These are phyloP conservation scores for Cocos nucifera DNA, from an alignment of 176 grass and related monocot genomes.

Conservation along the genomic window DNA sequence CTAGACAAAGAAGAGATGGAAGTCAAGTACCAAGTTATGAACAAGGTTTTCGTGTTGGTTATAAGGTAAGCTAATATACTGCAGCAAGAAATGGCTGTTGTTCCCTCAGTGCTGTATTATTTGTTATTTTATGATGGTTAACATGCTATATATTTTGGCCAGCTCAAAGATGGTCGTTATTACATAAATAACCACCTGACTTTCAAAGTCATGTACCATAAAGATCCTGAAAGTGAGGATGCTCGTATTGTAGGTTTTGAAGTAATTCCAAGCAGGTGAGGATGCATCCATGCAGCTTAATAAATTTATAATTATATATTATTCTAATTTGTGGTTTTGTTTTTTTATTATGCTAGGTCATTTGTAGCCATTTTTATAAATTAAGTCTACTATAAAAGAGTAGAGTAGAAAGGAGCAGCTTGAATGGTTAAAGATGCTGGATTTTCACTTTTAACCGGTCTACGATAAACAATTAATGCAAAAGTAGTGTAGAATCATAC, in stretches of 20 bases:
- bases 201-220: constrained; percentile 49
- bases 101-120: background rate
- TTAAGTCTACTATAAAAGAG: background rate
- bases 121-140: background rate
- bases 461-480: background rate
- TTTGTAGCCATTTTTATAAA: background rate
- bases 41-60: constrained; percentile 38
- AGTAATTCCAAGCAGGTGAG: constrained; percentile 41
- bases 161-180: constrained; percentile 31
- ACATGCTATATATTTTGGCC: background rate
- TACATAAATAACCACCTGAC: constrained; percentile 52
- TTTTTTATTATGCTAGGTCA: background rate
- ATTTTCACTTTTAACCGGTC: background rate
- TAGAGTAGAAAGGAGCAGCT: background rate
- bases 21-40: constrained; percentile 40
- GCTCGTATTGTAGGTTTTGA: constrained; percentile 46
- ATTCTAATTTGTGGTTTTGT: constrained; percentile 2
- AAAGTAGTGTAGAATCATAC: background rate
- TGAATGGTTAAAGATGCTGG: background rate
- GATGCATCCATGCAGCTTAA: background rate
- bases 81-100: background rate
- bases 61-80: constrained; percentile 24
- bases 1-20: constrained; percentile 36
- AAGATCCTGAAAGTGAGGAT: constrained; percentile 27
- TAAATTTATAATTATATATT: background rate